Percentiles rank a stretch among this genome's conserved stretches.
Conservation (phyloP, 2,329 filamentous ascomycete species). For the Fonsecaea nubica region DNA sequence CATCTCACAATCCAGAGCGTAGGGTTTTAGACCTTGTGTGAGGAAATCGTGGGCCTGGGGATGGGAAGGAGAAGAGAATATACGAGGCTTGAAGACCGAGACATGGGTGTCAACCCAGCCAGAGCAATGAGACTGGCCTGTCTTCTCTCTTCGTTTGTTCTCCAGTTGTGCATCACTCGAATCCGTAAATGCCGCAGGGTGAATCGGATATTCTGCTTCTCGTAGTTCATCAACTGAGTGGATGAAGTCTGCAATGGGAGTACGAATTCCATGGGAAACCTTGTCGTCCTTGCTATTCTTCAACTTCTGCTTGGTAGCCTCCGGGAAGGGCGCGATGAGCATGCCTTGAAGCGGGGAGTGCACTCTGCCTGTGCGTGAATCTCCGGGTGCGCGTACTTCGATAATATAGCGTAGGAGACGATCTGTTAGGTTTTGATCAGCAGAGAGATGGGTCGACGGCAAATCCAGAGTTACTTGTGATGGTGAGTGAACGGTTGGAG, state of each 20-base stretch:
- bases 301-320: slow-evolving; percentile 66
- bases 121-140: slow-evolving; percentile 55
- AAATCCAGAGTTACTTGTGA: background rate
- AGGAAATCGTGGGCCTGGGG: slow-evolving; percentile 49
- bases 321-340: slow-evolving; percentile 75
- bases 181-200: slow-evolving; percentile 74
- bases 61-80: slow-evolving; percentile 1
- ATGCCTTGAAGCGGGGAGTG: slow-evolving; percentile 88
- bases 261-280: slow-evolving; percentile 75
- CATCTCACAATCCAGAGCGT: slow-evolving; percentile 97
- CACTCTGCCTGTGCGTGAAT: slow-evolving; percentile 78
- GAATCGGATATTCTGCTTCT: slow-evolving; percentile 83
- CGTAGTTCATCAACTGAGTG: slow-evolving; percentile 74
- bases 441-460: background rate
- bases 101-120: slow-evolving; percentile 87
- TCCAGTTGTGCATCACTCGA: slow-evolving; percentile 62
- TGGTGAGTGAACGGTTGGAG: background rate
- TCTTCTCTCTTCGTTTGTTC: slow-evolving; percentile 59
- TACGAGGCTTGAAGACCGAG: slow-evolving; percentile 59
- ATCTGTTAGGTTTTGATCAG: slow-evolving; percentile 2
- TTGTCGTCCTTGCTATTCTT: slow-evolving; percentile 66
- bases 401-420: slow-evolving; percentile 85
- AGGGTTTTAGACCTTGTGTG: slow-evolving; percentile 77
- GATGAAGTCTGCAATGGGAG: slow-evolving; percentile 81
- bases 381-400: slow-evolving; percentile 86